A percentile compares a stretch with the other conserved stretches of the same genome.
Conservation (phyloP, 1,139 yeast genomes). For the Protomyces gravidus region DNA sequence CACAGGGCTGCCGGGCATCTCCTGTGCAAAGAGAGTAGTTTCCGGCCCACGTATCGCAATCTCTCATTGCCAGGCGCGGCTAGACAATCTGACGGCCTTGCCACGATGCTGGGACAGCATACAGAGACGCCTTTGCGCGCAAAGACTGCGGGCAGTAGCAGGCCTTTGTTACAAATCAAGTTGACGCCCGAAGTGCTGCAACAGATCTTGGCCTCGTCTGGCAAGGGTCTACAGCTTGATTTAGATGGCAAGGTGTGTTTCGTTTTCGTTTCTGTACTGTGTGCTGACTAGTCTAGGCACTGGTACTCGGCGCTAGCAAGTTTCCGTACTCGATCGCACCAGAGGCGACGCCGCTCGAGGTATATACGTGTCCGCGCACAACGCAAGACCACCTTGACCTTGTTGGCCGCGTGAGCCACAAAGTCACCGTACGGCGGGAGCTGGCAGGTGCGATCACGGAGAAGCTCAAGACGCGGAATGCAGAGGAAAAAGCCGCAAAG, state of each 20-base stretch:
- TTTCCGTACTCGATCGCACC: constrained; percentile 9
- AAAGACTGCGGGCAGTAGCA: background rate
- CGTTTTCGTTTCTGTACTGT: background rate
- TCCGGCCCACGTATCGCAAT: no score
- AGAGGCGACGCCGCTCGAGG: constrained; percentile 6
- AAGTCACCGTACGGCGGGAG: constrained; percentile 23
- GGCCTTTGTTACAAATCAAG: constrained; percentile 8
- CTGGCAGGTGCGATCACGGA: constrained; percentile 17
- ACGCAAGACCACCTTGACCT: constrained; percentile 2
- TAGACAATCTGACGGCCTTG: background rate
- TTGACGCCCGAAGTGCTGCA: constrained; percentile 22
- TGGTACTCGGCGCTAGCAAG: background rate
- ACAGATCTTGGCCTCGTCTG: background rate
- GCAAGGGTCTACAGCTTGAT: background rate
- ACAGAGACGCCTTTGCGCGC: constrained; percentile 2
- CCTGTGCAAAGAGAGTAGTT: background rate
- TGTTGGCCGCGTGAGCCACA: constrained; percentile 22
- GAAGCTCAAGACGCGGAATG: constrained; percentile 23
- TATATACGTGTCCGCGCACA: constrained; percentile 2
- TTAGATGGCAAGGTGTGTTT: constrained; percentile 4
- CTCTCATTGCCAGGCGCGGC: no score
- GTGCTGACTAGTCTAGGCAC: constrained; percentile 8
- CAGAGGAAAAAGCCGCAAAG: constrained; percentile 28
- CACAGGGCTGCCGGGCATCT: background rate
- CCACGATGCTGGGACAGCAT: background rate